Evolutionary conservation across 1,284 basidiomycete genomes (phyloP), one percentile per base, ranked within the genome.

Genomic region (Chalciporus piperatoides): DNA sequence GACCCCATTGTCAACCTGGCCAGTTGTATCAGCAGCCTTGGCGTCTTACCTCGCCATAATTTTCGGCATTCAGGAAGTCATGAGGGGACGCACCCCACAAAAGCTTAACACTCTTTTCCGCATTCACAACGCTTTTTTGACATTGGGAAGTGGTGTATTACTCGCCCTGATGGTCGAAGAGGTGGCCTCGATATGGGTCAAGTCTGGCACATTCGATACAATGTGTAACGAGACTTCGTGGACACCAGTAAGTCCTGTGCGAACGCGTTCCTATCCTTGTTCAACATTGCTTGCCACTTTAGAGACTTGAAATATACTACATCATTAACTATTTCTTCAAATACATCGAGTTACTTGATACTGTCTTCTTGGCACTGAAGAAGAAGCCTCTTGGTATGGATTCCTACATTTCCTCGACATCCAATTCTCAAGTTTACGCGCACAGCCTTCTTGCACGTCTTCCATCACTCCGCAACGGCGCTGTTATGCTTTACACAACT

Each of bases 311-410:
- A 69, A 86, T 91, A 62, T 97, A 92, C 75, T 98, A 98, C 77
- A 93, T 98, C 77, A 80, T 98, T 78, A 99, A 98, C 78, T 99
- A 98, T 76, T 92, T 86, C 72, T 91, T 96, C 82, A 94, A 96
- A 71, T 94, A 93, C 67, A 71, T 94, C 56, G 95, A 98, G 74
- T 82, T 97, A 51, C 69, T 96, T 55, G 96, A 98, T 77, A 97
- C 96, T 6, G 80, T 97, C 57, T 98, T 98, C 80, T 84, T 99
- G 59, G 91, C 92, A n/a, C 75, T 96, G 63, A 98, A 97, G 82
- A 97, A 97, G 80, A 97, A 98, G 73, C 92, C 92, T 24, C 78
- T 98, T 47, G 88, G 92, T 94, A 63, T 56, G 82, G 71, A 17
- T 40, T 44, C 19, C 48, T 25, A 51, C 41, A 19, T 4, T 1